Evolutionary conservation across 371 early-diverging fungal species (phyloP).

Genomic region (Chytridium lagenaria): DNA sequence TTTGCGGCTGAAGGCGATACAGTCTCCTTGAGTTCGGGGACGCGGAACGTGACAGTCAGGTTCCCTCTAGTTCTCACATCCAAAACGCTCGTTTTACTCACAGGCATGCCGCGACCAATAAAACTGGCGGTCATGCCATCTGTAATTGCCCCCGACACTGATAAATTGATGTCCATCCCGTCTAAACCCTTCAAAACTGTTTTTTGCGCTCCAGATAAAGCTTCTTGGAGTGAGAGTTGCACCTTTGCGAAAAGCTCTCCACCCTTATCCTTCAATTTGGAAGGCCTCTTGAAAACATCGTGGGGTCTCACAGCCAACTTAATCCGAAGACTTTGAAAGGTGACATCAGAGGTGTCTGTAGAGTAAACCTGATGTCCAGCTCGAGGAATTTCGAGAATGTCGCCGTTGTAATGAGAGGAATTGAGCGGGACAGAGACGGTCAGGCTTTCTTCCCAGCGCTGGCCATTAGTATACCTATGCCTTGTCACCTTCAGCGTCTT

Average conservation of each 20-base stretch:
- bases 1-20: too few species aligned
- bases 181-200: not conserved
- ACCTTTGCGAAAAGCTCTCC: not conserved
- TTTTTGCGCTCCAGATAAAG: not conserved
- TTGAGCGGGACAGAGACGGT: not conserved
- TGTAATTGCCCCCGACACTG: too few species aligned
- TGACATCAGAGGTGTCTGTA: not conserved
- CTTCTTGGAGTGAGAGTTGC: not conserved
- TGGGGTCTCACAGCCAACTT: not conserved
- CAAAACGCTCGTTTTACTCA: too few species aligned
- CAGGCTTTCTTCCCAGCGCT: not conserved
- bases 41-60: too few species aligned
- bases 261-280: not conserved
- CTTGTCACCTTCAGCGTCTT: not conserved
- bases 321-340: not conserved
- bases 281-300: not conserved
- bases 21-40: too few species aligned
- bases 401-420: not conserved
- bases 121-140: too few species aligned
- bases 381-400: not conserved
- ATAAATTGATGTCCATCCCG: too few species aligned
- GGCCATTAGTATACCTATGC: not conserved
- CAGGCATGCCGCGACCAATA: too few species aligned
- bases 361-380: not conserved
- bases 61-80: too few species aligned